A percentile compares a stretch with the other conserved stretches of the same genome.
Conservation (phyloP, 1,284 basidiomycete species). For the Trichosporon asahii region DNA sequence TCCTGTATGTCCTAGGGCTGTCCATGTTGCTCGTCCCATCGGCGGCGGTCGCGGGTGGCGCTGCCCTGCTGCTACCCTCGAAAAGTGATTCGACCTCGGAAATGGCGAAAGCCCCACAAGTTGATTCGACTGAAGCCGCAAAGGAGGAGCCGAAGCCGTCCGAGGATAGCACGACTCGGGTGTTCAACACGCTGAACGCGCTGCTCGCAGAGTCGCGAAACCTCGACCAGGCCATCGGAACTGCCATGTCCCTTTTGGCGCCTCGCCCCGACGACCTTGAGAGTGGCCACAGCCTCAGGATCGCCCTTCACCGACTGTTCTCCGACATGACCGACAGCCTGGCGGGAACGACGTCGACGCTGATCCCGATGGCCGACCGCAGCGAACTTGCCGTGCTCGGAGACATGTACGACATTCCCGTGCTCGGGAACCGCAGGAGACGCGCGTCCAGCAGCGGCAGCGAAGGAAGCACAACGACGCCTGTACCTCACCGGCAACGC, state of each 20-base stretch:
- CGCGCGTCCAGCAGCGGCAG: constrained; percentile 15
- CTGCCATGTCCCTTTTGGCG: constrained; percentile 29
- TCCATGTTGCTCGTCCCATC: constrained; percentile 8
- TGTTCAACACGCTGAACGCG: constrained; percentile 15
- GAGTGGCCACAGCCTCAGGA: constrained; percentile 33
- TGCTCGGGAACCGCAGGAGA: constrained; percentile 13
- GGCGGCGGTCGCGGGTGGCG: constrained; percentile 16
- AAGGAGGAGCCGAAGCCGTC: neutral
- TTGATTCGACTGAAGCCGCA: neutral
- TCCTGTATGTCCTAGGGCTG: constrained; percentile 11
- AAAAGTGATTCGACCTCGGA: neutral
- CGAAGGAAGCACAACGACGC: neutral
- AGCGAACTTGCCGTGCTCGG: constrained; percentile 37
- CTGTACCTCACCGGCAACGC: constrained; percentile 7
- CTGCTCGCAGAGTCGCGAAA: constrained; percentile 29
- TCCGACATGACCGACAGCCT: constrained; percentile 44
- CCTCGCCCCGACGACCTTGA: constrained; percentile 25
- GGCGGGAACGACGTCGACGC: constrained; percentile 35
- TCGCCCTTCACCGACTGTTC: constrained; percentile 37
- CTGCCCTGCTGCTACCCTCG: constrained; percentile 12
- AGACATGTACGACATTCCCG: constrained; percentile 48
- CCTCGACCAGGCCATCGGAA: constrained; percentile 29
- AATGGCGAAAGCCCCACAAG: neutral
- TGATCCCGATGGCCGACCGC: constrained; percentile 37
- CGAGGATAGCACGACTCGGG: neutral